phyloP scores from a whole-genome alignment of 2,329 filamentous ascomycete genomes.

The Mollisiaceae sp. region DNA sequence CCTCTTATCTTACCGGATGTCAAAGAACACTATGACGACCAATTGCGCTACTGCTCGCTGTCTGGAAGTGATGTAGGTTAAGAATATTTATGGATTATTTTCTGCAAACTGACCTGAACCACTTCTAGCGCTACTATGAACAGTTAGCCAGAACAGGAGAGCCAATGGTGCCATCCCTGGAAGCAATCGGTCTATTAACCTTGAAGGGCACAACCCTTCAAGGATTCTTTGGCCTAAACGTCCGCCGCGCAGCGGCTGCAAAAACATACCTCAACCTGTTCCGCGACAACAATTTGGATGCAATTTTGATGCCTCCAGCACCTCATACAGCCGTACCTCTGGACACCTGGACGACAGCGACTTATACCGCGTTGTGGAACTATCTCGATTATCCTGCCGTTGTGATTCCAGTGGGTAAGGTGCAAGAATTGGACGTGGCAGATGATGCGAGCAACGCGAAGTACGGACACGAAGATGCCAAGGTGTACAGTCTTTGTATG shows the following conservation, averaged over 20 bases:
- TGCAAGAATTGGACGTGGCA: conserved; percentile 33
- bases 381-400: conserved; percentile 59
- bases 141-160: conserved; percentile 54
- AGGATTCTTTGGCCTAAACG: conserved; percentile 38
- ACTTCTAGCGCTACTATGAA: conserved; percentile 46
- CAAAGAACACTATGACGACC: conserved; percentile 56
- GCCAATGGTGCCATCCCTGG: conserved; percentile 55
- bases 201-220: conserved; percentile 30
- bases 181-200: conserved; percentile 41
- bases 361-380: conserved; percentile 62
- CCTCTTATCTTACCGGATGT: conserved; percentile 56
- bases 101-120: conserved; percentile 53
- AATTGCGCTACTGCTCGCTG: conserved; percentile 41
- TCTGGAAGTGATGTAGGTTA: conserved; percentile 30
- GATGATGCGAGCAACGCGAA: conserved; percentile 39
- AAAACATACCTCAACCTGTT: conserved; percentile 38
- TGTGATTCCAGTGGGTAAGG: conserved; percentile 53
- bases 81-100: conserved; percentile 40
- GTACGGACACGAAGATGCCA: conserved; percentile 35
- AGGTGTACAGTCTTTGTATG: conserved; percentile 39
- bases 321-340: conserved; percentile 55
- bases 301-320: conserved; percentile 56
- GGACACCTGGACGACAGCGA: conserved; percentile 52
- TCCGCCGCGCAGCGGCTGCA: conserved; percentile 35
- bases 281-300: conserved; percentile 48